phyloP scores from a whole-genome alignment of 371 early-diverging fungal species.

The Actinomortierella ambigua region DNA sequence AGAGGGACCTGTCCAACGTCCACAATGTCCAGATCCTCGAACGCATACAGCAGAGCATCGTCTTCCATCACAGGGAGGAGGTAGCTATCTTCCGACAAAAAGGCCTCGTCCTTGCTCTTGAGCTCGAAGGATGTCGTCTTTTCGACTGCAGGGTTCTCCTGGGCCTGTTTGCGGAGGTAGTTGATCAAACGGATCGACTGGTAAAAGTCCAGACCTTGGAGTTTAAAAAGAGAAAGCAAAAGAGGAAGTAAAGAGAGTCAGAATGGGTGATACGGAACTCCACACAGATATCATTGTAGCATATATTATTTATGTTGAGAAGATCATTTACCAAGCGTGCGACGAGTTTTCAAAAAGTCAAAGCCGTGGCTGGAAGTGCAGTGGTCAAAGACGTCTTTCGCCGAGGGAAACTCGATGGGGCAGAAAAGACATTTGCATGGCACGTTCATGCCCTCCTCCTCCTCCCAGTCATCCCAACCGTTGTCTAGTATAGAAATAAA shows the following conservation, averaged over 20 bases:
- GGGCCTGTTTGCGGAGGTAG: slow-evolving; percentile 70
- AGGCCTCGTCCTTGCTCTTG: slow-evolving; percentile 49
- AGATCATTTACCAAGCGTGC: slow-evolving; percentile 45
- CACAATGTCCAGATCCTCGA: slow-evolving; percentile 67
- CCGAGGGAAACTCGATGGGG: slow-evolving; percentile 49
- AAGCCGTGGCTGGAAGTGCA: slow-evolving; percentile 67
- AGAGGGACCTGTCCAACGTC: slow-evolving; percentile 27
- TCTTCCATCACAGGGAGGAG: slow-evolving; percentile 81
- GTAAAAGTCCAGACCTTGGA: slow-evolving; percentile 79
- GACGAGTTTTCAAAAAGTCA: slow-evolving; percentile 66
- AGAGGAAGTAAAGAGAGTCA: background rate
- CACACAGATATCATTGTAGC: background rate
- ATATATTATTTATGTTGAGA: too few species aligned
- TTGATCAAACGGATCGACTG: slow-evolving; percentile 87
- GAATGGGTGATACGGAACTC: slow-evolving; percentile 9
- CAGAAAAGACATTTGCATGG: slow-evolving; percentile 77
- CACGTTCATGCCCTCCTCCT: slow-evolving; percentile 65
- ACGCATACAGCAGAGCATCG: slow-evolving; percentile 78
- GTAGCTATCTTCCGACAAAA: slow-evolving; percentile 72
- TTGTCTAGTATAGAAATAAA: slow-evolving; percentile 42
- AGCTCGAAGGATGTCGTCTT: slow-evolving; percentile 12
- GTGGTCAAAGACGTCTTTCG: slow-evolving; percentile 69
- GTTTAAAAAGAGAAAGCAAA: background rate
- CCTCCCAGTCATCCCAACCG: slow-evolving; percentile 84
- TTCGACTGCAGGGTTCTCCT: slow-evolving; percentile 19